These are phyloP conservation scores for Trichoderma polysporum DNA, from an alignment of 2,329 filamentous ascomycete genomes.

Conservation along the genomic window DNA sequence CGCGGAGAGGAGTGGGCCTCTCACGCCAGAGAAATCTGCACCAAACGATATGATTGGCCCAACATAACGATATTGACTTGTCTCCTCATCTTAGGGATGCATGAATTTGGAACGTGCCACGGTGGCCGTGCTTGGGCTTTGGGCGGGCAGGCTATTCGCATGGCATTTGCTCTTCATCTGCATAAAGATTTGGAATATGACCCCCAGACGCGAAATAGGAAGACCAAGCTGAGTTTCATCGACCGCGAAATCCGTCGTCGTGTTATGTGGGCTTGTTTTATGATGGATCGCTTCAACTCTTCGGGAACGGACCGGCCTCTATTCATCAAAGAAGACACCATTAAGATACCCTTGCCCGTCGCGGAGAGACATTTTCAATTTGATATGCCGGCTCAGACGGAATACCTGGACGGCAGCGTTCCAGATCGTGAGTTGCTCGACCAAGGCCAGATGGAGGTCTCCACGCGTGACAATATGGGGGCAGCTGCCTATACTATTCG, in stretches of 20 bases:
- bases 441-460: conserved; percentile 61
- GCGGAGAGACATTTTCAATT: conserved; percentile 88
- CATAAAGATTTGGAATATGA: conserved; percentile 89
- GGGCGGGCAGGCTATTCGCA: conserved; percentile 89
- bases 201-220: conserved; percentile 62
- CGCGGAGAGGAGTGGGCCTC: conserved; percentile 90
- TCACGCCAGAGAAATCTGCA: conserved; percentile 81
- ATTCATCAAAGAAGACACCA: conserved; percentile 84
- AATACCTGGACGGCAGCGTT: conserved; percentile 72
- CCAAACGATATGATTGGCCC: conserved; percentile 86
- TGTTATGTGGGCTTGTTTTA: conserved; percentile 97
- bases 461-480: conserved; percentile 81
- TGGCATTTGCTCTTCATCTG: conserved; percentile 93
- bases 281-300: conserved; percentile 98
- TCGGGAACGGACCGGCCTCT: conserved; percentile 90
- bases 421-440: conserved; percentile 61
- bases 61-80: conserved; percentile 96
- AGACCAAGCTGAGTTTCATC: conserved; percentile 75
- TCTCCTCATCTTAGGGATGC: conserved; percentile 81
- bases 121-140: conserved; percentile 95
- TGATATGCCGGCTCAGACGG: conserved; percentile 85
- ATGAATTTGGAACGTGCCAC: conserved; percentile 96
- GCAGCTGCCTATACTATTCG: conserved; percentile 88
- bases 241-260: conserved; percentile 90
- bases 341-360: conserved; percentile 87